phyloP scores from a whole-genome alignment of 192 early-diverging fungal genomes.

The Backusella australiensis region DNA sequence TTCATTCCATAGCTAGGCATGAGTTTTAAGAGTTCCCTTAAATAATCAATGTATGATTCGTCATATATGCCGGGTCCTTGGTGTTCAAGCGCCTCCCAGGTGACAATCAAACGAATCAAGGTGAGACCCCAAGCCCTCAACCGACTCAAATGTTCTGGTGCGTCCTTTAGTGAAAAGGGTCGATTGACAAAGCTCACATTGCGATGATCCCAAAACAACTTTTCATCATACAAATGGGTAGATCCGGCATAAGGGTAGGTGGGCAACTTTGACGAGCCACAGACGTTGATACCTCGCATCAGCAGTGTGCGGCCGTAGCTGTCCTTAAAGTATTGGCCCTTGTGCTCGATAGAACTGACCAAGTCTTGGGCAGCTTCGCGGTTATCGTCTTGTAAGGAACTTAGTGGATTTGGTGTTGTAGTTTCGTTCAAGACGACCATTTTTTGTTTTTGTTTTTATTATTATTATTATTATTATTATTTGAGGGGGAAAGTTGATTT shows the following conservation, averaged over 20 bases:
- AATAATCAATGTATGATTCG: constrained; percentile 77
- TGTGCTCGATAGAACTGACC: constrained; percentile 3
- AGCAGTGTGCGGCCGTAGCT: constrained; percentile 54
- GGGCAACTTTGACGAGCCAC: constrained; percentile 76
- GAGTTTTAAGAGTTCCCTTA: constrained; percentile 59
- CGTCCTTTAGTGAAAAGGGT: constrained; percentile 75
- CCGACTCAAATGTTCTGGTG: constrained; percentile 71
- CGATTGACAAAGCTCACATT: constrained; percentile 76
- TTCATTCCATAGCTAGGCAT: constrained; percentile 76
- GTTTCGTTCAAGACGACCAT: neutral
- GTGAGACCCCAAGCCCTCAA: constrained; percentile 78
- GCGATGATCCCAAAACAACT: constrained; percentile 65
- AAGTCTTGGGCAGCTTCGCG: constrained; percentile 19
- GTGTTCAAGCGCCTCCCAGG: constrained; percentile 86
- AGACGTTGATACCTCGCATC: constrained; percentile 78
- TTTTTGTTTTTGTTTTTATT: neutral
- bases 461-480: neutral
- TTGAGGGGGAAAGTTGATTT: neutral
- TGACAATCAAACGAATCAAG: constrained; percentile 70
- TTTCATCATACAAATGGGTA: constrained; percentile 54
- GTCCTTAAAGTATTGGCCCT: constrained; percentile 46
- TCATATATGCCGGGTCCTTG: constrained; percentile 80
- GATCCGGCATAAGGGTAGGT: constrained; percentile 60
- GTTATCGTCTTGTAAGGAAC: neutral
- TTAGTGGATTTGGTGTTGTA: neutral